Conservation (phyloP, 2,329 filamentous ascomycete species). For the Xylariaceae sp. region DNA sequence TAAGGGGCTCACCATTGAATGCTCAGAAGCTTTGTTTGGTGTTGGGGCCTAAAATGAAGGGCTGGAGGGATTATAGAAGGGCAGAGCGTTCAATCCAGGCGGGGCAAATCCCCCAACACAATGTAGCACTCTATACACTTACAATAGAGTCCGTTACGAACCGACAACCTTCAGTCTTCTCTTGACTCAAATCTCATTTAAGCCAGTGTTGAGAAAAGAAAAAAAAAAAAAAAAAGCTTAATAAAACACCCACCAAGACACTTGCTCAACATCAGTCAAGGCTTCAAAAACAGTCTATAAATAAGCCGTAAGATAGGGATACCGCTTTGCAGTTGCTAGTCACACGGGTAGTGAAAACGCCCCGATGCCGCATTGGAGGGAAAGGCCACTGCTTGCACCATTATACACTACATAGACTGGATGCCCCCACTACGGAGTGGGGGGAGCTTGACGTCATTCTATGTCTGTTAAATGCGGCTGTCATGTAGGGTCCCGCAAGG, state of each 20-base stretch:
- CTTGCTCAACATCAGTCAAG: no score
- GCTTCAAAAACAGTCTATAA: no score
- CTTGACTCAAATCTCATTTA: no score
- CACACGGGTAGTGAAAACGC: no score
- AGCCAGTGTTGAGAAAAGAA: no score
- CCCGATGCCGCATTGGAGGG: background rate
- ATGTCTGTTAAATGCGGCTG: constrained; percentile 4
- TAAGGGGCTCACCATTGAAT: constrained; percentile 1
- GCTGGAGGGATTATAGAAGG: constrained; percentile 6
- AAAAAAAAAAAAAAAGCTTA: no score
- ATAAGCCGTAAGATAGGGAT: no score
- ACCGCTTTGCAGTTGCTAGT: no score
- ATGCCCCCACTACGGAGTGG: constrained; percentile 6
- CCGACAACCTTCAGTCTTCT: no score
- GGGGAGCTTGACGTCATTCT: constrained; percentile 15
- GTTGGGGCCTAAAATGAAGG: background rate
- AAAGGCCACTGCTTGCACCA: background rate
- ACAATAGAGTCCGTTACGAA: background rate
- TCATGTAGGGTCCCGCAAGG: constrained; percentile 2
- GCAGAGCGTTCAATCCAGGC: background rate
- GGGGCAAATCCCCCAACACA: no score
- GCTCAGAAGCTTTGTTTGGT: constrained; percentile 10
- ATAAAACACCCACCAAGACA: no score
- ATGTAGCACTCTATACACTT: background rate
- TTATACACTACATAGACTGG: no score